phyloP scores from a whole-genome alignment of 2,329 filamentous ascomycete species.

The Hymenoscyphus scutula region DNA sequence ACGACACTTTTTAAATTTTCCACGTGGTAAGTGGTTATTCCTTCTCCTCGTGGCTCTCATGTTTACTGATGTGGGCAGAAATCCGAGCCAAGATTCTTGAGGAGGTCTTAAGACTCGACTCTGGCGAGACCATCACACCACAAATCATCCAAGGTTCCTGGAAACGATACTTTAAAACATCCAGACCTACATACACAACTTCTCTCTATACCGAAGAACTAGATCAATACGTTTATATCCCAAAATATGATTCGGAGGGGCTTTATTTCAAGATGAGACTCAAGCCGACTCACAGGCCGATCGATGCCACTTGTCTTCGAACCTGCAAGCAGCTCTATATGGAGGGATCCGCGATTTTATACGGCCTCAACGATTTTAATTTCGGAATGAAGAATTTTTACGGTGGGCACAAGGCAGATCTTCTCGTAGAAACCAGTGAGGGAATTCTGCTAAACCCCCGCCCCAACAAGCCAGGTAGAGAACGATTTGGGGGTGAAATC shows the following conservation, averaged over 20 bases:
- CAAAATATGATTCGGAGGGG: background rate
- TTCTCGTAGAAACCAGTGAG: background rate
- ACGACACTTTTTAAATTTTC: background rate
- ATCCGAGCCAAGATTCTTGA: background rate
- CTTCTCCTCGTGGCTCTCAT: background rate
- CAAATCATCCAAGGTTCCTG: background rate
- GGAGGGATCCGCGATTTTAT: background rate
- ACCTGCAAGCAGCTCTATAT: slow-evolving; percentile 1
- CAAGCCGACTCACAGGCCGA: background rate
- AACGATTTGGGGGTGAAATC: background rate
- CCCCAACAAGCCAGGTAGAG: slow-evolving; percentile 1
- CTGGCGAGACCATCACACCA: background rate
- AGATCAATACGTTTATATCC: background rate
- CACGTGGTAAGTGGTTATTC: background rate
- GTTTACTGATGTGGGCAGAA: background rate
- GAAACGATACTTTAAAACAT: background rate
- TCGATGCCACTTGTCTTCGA: slow-evolving; percentile 12
- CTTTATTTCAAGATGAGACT: background rate
- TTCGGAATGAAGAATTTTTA: slow-evolving; percentile 4
- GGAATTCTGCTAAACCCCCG: background rate
- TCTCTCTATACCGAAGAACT: background rate
- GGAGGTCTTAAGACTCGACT: background rate
- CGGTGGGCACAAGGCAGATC: background rate
- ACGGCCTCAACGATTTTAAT: slow-evolving; percentile 2
- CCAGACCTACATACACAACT: background rate